Evolutionary conservation across 1,284 basidiomycete species (phyloP).

Genomic region (Fomitopsis pinicola): DNA sequence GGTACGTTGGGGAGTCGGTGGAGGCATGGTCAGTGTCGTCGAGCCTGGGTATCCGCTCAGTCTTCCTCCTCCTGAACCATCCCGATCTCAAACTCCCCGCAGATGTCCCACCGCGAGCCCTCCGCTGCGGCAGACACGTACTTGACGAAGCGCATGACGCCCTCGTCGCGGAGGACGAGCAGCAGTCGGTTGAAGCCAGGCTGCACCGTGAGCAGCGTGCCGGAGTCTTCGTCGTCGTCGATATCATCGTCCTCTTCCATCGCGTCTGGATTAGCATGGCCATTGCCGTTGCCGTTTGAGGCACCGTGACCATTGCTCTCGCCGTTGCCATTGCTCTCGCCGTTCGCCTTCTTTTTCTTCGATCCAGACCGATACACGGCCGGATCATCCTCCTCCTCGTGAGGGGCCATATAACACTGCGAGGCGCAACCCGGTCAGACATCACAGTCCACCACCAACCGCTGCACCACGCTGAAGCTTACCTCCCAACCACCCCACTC

Average conservation of each 20-base stretch:
- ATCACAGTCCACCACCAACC: background rate
- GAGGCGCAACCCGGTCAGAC: conserved; percentile 2
- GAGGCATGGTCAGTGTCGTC: background rate
- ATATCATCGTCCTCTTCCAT: conserved; percentile 34
- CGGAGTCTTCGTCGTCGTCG: conserved; percentile 75
- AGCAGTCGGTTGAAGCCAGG: conserved; percentile 90
- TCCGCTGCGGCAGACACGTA: conserved; percentile 86
- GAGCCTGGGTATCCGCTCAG: background rate
- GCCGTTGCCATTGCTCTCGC: conserved; percentile 17
- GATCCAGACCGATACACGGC: conserved; percentile 83
- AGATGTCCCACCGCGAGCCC: conserved; percentile 88
- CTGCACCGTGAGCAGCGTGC: conserved; percentile 85
- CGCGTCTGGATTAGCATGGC: conserved; percentile 21
- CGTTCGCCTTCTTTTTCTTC: conserved; percentile 32
- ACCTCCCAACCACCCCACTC: conserved; percentile 96
- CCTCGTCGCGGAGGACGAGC: conserved; percentile 88
- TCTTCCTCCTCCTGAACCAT: conserved; percentile 52
- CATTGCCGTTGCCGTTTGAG: conserved; percentile 15
- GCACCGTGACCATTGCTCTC: conserved; percentile 11
- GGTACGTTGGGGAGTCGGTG: background rate
- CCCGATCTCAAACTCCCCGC: conserved; percentile 84
- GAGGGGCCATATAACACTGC: conserved; percentile 91
- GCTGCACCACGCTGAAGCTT: conserved; percentile 17
- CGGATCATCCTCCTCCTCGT: conserved; percentile 91
- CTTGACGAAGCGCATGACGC: conserved; percentile 92